Evolutionary conservation across 2,329 filamentous ascomycete species (phyloP), one percentile per base, ranked within the genome.

Genomic region (Apiospora aurea): DNA sequence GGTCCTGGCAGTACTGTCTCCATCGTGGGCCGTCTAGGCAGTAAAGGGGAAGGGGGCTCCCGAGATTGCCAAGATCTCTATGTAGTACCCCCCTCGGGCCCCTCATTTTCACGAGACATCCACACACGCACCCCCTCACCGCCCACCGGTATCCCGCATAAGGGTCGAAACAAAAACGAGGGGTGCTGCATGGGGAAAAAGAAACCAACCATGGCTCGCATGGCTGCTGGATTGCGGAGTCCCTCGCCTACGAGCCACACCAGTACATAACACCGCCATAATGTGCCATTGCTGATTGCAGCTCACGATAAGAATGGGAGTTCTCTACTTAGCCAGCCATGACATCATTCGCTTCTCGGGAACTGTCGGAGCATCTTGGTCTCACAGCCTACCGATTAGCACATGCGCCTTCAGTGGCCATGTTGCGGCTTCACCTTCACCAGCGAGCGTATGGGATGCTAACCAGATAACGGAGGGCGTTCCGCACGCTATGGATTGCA

Each of bases 351-450:
- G 18, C 34, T 41, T 64, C 8, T 21, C 18, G 34, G 34, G 57
- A n/a, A 34, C 34, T 34, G 51, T 57, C 51, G 51, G 51, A 43
- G 14, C 47, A 61, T 21, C 24, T 34, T 38, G 21, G n/a, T 21
- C 51, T 47, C 47, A 14, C 38, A 70, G 51, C 47, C 69, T 70
- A 61, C 51, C 69, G 26, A 57, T 44, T 44, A 43, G 43, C 69
- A 70, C 69, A 47, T 61, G 49, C 61, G 69, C 49, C n/a, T 61
- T 13, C 51, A 51, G 49, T 26, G 38, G 21, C 29, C 16, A 44
- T 57, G 49, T 41, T 61, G 69, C 49, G 41, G 53, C 69, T 66
- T 70, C 53, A 24, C 26, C 69, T 66, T 70, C 53, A 24, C 26
- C 18, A 41, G 29, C 10, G 26, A 61, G 51, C 16, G 61, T 13